These are phyloP conservation scores for Angophora floribunda DNA, from an alignment of 345 rosid genomes.

Conservation along the genomic window DNA sequence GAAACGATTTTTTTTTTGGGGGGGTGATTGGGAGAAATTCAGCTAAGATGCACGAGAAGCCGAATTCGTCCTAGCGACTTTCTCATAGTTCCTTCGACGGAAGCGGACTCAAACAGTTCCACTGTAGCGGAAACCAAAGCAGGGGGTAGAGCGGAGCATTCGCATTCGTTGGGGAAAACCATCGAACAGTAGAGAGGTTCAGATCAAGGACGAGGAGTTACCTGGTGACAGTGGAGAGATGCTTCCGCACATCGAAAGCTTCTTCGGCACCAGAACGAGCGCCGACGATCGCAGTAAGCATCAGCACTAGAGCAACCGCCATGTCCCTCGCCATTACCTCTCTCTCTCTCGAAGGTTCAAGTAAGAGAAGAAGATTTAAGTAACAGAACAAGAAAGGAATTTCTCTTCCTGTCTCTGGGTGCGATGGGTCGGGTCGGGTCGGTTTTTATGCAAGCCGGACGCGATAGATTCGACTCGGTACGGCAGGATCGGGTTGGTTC, in stretches of 20 bases:
- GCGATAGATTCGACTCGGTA: background rate
- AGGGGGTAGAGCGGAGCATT: background rate
- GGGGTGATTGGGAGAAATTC: background rate
- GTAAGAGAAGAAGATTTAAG: background rate
- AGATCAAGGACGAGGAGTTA: background rate
- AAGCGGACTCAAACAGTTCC: background rate
- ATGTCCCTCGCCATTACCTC: background rate
- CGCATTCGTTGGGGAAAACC: background rate
- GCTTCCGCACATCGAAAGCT: slow-evolving; percentile 7
- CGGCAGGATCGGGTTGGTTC: background rate
- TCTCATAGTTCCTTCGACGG: background rate
- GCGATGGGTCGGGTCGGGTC: background rate
- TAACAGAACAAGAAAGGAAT: background rate
- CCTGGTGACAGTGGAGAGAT: slow-evolving; percentile 3
- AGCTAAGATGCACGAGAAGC: background rate
- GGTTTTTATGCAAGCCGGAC: background rate
- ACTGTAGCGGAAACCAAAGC: background rate
- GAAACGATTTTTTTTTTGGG: background rate
- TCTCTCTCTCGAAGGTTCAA: background rate
- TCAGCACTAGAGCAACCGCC: slow-evolving; percentile 2
- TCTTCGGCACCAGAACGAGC: background rate
- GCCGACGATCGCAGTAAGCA: background rate
- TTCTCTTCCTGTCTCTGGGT: background rate
- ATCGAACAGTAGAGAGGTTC: background rate
- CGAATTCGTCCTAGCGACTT: background rate